Base-by-base conservation (phyloP, 345 rosid species). In the Erysimum cheiranthoides region DNA sequence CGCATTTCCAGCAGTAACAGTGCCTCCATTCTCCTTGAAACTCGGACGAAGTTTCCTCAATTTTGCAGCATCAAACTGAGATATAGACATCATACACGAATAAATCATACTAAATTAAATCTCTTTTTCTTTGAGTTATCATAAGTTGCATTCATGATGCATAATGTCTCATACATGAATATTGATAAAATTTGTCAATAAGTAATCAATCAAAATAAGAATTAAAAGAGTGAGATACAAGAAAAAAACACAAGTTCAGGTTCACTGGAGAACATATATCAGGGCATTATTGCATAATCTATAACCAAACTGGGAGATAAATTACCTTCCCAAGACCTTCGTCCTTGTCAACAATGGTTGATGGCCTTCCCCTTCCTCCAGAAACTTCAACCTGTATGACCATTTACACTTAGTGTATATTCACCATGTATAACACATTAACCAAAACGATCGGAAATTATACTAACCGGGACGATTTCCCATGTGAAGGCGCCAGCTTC, bases 1-100 rank as follows among this genome's bases (percentile, higher is more conserved):
- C 43, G 99, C 99, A 78, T 96, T 96, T 78, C 99, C 96, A 14
- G 98, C 96, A 14, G 99, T 96, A 61, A 96, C 96, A 31, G 90
- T 84, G 40, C 99, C 98, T 77, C 97, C 97, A 70, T 46, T 88
- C 62, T 85, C 90, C 85, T 91, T 92, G 87, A 96, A 96, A 85
- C 98, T 95, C 28, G 99, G 92, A 35, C 97, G 87, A 32, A 95
- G 93, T 82, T 92, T 96, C 83, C 90, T 90, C 82, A 96, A 62
- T 84, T 96, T 96, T 54, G 82, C 90, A 75, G 96, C 76, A 63
- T 93, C 99, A 84, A 92, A 96, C 99, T 96, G 84, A 66, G 57
- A 83, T 13, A 66, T 32, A 51, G 62, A 43, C 43, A 59, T 21
- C 57, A 43, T 32, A 32, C 52, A 70, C 8, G 45, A 52, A 39